Evolutionary conservation across 2,329 filamentous ascomycete genomes (phyloP).

Genomic region (Fonsecaea erecta): DNA sequence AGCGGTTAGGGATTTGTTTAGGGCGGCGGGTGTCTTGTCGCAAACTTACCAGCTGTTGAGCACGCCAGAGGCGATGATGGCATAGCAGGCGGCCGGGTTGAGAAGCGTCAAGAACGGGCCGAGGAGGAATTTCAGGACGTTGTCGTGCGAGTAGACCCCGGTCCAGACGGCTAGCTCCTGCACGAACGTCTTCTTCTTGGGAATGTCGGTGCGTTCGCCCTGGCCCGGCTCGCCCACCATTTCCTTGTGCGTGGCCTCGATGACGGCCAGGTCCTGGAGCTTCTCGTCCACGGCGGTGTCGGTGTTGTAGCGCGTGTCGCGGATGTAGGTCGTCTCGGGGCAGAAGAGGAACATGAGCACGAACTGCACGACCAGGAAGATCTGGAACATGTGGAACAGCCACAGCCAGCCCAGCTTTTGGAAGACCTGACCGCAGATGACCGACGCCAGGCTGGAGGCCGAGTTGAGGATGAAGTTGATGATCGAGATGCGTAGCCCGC

Average conservation of each 20-base stretch:
- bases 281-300: slow-evolving; percentile 32
- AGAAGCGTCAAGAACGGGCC: slow-evolving; percentile 42
- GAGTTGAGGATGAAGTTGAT: slow-evolving; percentile 38
- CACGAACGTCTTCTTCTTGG: slow-evolving; percentile 32
- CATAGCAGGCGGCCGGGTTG: slow-evolving; percentile 40
- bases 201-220: slow-evolving; percentile 6
- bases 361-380: slow-evolving; percentile 39
- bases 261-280: slow-evolving; percentile 26
- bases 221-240: slow-evolving; percentile 20
- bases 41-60: slow-evolving; percentile 39
- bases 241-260: slow-evolving; percentile 30
- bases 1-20: not conserved
- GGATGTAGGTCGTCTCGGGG: slow-evolving; percentile 40
- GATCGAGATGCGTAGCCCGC: slow-evolving; percentile 34
- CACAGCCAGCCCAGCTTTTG: slow-evolving; percentile 37
- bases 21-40: too few relatives aligned
- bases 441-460: slow-evolving; percentile 44
- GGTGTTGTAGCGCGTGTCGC: slow-evolving; percentile 38
- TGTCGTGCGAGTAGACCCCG: slow-evolving; percentile 31
- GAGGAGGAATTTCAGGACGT: slow-evolving; percentile 38
- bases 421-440: slow-evolving; percentile 40
- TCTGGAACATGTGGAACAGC: slow-evolving; percentile 40
- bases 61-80: slow-evolving; percentile 29
- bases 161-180: slow-evolving; percentile 35
- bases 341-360: slow-evolving; percentile 41